phyloP scores from a whole-genome alignment of 2,329 filamentous ascomycete genomes.

The Alternaria gaisen region DNA sequence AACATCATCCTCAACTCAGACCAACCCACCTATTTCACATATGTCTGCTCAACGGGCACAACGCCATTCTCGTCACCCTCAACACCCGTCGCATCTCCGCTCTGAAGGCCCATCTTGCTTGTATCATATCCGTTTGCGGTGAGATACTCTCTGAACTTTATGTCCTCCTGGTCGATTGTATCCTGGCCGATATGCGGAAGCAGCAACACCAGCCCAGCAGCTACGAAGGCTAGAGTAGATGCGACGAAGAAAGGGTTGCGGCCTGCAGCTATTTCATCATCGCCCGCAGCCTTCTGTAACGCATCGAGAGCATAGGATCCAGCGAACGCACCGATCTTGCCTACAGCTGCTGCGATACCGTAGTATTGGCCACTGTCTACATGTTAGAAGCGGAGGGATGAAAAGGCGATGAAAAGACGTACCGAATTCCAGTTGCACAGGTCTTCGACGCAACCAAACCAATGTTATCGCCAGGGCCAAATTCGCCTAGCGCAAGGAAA shows the following conservation, averaged over 20 bases:
- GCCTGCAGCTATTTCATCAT: slow-evolving; percentile 61
- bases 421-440: slow-evolving; percentile 80
- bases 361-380: slow-evolving; percentile 71
- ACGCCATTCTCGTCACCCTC: slow-evolving; percentile 25
- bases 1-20: background rate
- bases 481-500: slow-evolving; percentile 79
- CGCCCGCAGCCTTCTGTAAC: slow-evolving; percentile 53
- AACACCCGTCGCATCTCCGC: slow-evolving; percentile 9
- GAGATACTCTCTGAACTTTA: slow-evolving; percentile 77
- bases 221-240: slow-evolving; percentile 76
- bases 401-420: slow-evolving; percentile 12
- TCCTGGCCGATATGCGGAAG: slow-evolving; percentile 83
- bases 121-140: slow-evolving; percentile 80
- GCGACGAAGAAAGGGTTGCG: slow-evolving; percentile 94
- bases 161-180: slow-evolving; percentile 82
- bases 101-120: slow-evolving; percentile 59
- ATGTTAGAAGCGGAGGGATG: background rate
- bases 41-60: slow-evolving; percentile 16
- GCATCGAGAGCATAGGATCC: slow-evolving; percentile 84
- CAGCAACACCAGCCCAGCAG: slow-evolving; percentile 70
- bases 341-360: slow-evolving; percentile 74
- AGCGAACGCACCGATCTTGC: slow-evolving; percentile 84
- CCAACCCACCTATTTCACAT: background rate
- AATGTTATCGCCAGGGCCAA: slow-evolving; percentile 92
- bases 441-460: slow-evolving; percentile 87